phyloP scores from a whole-genome alignment of 2,329 filamentous ascomycete genomes.

The Sordariomycetes sp. region DNA sequence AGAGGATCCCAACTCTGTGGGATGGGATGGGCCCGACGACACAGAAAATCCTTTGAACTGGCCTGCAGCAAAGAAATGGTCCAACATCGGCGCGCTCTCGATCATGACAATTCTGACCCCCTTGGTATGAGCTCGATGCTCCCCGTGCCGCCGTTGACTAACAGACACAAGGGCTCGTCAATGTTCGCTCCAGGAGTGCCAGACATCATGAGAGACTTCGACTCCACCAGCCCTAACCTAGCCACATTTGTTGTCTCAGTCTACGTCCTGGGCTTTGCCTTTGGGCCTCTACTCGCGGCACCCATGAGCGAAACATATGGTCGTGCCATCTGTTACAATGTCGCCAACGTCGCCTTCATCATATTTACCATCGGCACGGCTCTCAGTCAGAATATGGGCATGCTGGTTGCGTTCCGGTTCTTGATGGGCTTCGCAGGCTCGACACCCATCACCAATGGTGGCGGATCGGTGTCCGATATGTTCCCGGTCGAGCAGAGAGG shows the following conservation, averaged over 20 bases:
- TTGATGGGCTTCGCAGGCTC: slow-evolving; percentile 42
- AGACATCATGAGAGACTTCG: slow-evolving; percentile 54
- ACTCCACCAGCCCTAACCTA: slow-evolving; percentile 38
- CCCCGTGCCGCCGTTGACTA: not conserved
- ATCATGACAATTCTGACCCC: slow-evolving; percentile 29
- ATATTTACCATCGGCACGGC: slow-evolving; percentile 28
- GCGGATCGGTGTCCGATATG: slow-evolving; percentile 34
- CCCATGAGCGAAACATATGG: slow-evolving; percentile 41
- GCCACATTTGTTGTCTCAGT: slow-evolving; percentile 35
- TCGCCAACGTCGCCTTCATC: slow-evolving; percentile 27
- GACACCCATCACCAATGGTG: slow-evolving; percentile 43
- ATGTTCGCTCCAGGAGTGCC: slow-evolving; percentile 63
- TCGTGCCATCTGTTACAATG: slow-evolving; percentile 31
- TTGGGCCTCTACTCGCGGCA: slow-evolving; percentile 37
- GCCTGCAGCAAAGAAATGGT: slow-evolving; percentile 34
- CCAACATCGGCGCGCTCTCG: slow-evolving; percentile 18
- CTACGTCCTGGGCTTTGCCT: slow-evolving; percentile 43
- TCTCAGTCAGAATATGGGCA: slow-evolving; percentile 23
- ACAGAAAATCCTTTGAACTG: slow-evolving; percentile 58
- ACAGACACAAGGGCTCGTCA: slow-evolving; percentile 17
- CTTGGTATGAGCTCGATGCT: slow-evolving; percentile 14
- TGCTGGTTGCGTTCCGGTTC: slow-evolving; percentile 39
- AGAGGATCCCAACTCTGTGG: slow-evolving; percentile 27
- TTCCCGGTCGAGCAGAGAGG: slow-evolving; percentile 20
- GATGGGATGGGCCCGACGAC: slow-evolving; percentile 51